These are phyloP conservation scores for Fusarium domesticum DNA, from an alignment of 2,329 filamentous ascomycete genomes.

Conservation along the genomic window DNA sequence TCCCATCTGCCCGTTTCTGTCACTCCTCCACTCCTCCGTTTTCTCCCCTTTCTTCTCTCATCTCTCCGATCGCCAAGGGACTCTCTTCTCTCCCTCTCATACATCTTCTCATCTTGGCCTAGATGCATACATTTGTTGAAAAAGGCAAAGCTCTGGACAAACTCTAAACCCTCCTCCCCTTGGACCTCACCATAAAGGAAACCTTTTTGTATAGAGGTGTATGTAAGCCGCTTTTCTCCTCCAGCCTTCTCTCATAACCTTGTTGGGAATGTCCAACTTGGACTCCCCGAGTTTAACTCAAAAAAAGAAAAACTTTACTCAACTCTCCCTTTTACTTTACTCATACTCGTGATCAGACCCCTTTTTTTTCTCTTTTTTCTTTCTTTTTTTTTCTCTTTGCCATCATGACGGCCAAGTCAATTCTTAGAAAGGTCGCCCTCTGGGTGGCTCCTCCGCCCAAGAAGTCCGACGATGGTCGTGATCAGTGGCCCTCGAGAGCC, in stretches of 20 bases:
- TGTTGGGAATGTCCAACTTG: no score
- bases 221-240: no score
- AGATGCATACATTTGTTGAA: neutral
- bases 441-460: slow-evolving; percentile 37
- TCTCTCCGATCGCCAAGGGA: neutral
- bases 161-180: neutral
- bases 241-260: no score
- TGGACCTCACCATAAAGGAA: neutral
- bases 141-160: neutral
- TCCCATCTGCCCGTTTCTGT: neutral
- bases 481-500: slow-evolving; percentile 54
- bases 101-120: neutral
- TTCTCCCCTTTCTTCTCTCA: neutral
- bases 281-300: no score
- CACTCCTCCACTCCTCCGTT: neutral
- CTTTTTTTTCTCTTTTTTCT: neutral
- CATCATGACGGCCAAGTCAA: slow-evolving; percentile 18
- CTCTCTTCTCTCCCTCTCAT: neutral
- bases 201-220: neutral
- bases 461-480: slow-evolving; percentile 41
- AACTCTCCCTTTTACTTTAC: no score
- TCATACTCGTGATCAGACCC: no score
- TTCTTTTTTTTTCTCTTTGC: neutral
- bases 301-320: no score
- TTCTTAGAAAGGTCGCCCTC: slow-evolving; percentile 32